Evolutionary conservation across 495 filamentous ascomycete genomes (phyloP), one percentile per base, ranked within the genome.

Genomic region (Trichoderma reesei): DNA sequence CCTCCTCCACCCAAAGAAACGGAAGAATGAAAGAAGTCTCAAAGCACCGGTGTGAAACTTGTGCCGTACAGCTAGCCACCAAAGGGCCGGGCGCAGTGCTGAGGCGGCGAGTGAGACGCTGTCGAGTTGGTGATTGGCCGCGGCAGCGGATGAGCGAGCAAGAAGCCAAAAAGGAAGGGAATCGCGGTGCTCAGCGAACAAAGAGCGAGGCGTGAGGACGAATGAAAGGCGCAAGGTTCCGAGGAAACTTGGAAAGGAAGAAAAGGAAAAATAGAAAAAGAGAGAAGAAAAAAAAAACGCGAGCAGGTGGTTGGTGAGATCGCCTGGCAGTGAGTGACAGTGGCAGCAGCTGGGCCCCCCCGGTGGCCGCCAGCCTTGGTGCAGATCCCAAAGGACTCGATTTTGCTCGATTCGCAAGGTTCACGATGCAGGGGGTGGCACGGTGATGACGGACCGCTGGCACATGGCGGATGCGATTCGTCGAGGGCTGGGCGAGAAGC

Each of bases 391-490:
- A 31, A 18, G 51, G 20, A 56, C n/a, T n/a, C n/a, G n/a, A n/a
- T n/a, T n/a, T n/a, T n/a, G n/a, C n/a, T n/a, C n/a, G 26, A 56
- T 33, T 56, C 51, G 51, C 51, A 31, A 56, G 51, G 51, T 56
- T 56, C 51, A 56, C 51, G 51, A 56, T 56, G 51, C 51, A 56
- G 51, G 51, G 51, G 51, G 51, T 56, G 51, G 14, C 20, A 56
- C 51, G 51, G 51, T 11, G 31, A 56, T 14, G 20, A 56, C 34
- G 20, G 51, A 11, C 51, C 51, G 51, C 7, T 56, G 51, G 51
- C 13, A 56, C 51, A 56, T 56, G 51, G 10, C 51, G 51, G 20
- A 3, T 33, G 51, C 51, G 51, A 56, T 56, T 56, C 51, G 51
- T 34, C 51, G 16, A 33, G 20, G 44, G 51, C n/a, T 14, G 14